Evolutionary conservation across 208 protist species (phyloP), one percentile per base, ranked within the genome.

Genomic region (Leishmania gerbilli): DNA sequence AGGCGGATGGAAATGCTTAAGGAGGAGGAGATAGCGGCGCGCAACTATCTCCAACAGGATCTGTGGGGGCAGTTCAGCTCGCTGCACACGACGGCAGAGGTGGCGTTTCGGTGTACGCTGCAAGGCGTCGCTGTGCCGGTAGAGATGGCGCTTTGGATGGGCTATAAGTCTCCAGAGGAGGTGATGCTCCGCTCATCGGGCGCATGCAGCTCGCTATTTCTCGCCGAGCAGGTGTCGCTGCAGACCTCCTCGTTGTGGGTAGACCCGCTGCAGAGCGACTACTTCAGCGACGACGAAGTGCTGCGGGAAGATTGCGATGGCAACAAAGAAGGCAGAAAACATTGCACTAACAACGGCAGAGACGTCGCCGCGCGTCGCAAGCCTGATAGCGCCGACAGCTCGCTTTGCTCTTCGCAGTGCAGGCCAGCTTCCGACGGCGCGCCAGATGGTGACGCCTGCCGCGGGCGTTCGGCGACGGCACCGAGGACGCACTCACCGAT

Each of bases 1-100:
- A 85, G 85, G 37, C 76, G 83, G 5, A 51, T 95, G 1, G 82
- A 87, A n/a, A 74, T 51, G 69, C 49, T 93, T 34, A 60, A 81
- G 24, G 56, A 72, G 37, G 83, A 88, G 9, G 92, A 96, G 75
- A 53, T 69, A 9, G 80, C 84, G 42, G 69, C 74, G 17, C 91
- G 92, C 42, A 76, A 84, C 9, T 77, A 87, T 24, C 24, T 94
- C 9, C 83, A 93, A 53, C 64, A 67, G 0, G 40, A 83, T 21
- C 56, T 76, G 51, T 83, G 62, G 83, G 75, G 76, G 58, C 15
- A 78, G 13, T 74, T 87, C 19, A 80, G 45, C 82, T 58, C 64
- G 34, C 42, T 84, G 19, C 71, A 88, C 45, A 79, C 58, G 17
- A 81, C 81, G 58, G 45, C 60, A 34, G 76, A 86, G 64, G 77